These are phyloP conservation scores for Alloascoidea hylecoeti DNA, from an alignment of 805 yeast species.

Conservation along the genomic window DNA sequence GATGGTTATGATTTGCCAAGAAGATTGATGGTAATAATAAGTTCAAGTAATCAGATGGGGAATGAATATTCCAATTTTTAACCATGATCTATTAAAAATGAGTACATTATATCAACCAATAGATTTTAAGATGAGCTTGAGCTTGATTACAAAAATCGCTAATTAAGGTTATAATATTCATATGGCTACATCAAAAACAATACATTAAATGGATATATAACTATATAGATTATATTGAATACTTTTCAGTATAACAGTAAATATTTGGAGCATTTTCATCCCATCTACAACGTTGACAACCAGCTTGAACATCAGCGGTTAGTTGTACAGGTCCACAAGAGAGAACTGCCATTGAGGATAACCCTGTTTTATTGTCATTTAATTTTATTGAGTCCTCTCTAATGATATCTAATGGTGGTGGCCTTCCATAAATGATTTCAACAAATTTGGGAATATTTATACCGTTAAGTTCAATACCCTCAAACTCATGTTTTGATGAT, in stretches of 20 bases:
- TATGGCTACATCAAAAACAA: too few species aligned
- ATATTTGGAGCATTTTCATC: not conserved
- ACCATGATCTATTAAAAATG: too few species aligned
- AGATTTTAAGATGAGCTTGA: too few species aligned
- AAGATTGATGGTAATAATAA: too few species aligned
- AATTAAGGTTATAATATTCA: too few species aligned
- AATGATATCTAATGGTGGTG: not conserved
- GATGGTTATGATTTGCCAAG: too few species aligned
- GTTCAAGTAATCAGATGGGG: too few species aligned
- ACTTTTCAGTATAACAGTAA: not conserved
- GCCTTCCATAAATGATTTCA: not conserved
- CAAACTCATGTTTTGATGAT: not conserved
- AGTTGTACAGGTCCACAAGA: not conserved
- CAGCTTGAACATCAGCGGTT: not conserved
- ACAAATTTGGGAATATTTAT: not conserved
- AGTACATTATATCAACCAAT: too few species aligned
- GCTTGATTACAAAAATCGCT: too few species aligned
- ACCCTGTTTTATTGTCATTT: not conserved
- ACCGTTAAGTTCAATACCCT: not conserved
- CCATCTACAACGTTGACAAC: not conserved
- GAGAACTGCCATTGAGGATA: not conserved
- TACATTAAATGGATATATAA: too few species aligned
- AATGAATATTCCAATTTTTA: too few species aligned
- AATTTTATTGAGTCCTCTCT: not conserved
- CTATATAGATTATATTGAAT: too few species aligned